Base-by-base conservation (phyloP, 345 rosid genomes). In the Barbarea vulgaris region DNA sequence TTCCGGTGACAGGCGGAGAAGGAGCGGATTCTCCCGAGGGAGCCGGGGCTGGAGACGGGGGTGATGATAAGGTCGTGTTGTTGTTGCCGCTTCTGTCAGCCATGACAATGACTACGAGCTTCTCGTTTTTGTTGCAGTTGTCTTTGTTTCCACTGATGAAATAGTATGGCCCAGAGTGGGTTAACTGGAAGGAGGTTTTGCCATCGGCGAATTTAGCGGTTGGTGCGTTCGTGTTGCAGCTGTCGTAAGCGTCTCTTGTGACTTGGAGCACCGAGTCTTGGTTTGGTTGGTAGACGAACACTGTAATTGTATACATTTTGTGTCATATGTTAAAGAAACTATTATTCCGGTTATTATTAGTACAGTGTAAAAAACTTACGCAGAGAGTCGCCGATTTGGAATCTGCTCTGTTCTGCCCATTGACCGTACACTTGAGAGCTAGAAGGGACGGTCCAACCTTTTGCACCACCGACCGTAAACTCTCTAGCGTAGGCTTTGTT, bases 71-170 rank as follows among this genome's bases (percentile, higher is more conserved):
- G 47, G 81, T 47, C 1, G 28, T 36, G 55, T 66, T 85, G 52
- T 80, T 63, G 60, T 53, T 67, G 75, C 81, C 81, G 80, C 69
- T 83, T 72, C 98, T 83, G 47, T 86, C 87, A 6, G 96, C 93
- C 77, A 94, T 67, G 66, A 94, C 97, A 4, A 85, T 61, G 1
- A 87, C 73, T 14, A 42, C 74, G 9, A 94, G 22, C 81, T 91
- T 93, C 81, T 93, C 85, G 50, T 83, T 83, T 70, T 91, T 91
- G 28, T 66, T 61, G 77, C 98, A 93, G 73, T 86, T 76, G 14
- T 87, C 88, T 79, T 80, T 81, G 78, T 82, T 88, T 48, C 98
- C 97, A 31, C 93, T 93, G 62, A 89, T 89, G 90, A 91, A 93
- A 67, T 89, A 79, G 82, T 61, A 70, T 18, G 91, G 82, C 4